These are phyloP conservation scores for Pleochaeta shiraiana DNA, from an alignment of 2,329 filamentous ascomycete genomes.

Conservation along the genomic window DNA sequence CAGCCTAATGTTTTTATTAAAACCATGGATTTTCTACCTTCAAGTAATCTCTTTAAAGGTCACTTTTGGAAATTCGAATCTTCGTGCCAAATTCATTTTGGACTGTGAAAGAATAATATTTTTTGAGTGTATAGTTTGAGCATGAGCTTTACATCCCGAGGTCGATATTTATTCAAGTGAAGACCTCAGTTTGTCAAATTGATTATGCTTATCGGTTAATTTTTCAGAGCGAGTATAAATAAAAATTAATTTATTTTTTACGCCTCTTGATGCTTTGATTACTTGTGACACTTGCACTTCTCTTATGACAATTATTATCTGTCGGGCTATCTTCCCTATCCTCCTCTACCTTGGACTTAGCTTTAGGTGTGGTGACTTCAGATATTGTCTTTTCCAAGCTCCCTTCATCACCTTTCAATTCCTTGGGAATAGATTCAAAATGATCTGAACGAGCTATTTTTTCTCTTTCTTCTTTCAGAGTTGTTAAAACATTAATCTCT, in stretches of 20 bases:
- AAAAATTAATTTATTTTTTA: slow-evolving; percentile 20
- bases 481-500: slow-evolving; percentile 40
- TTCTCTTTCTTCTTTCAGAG: slow-evolving; percentile 26
- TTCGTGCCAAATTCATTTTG: too few species aligned
- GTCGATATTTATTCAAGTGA: too few species aligned
- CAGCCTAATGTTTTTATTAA: too few species aligned
- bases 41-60: too few species aligned
- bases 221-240: not conserved
- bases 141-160: too few species aligned
- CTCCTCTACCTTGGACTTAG: not conserved
- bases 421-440: slow-evolving; percentile 1
- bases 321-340: not conserved
- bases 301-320: slow-evolving; percentile 32
- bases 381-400: not conserved
- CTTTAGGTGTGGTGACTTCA: not conserved
- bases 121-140: too few species aligned
- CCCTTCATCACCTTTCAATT: not conserved
- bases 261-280: slow-evolving; percentile 32
- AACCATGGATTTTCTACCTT: too few species aligned
- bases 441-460: slow-evolving; percentile 15
- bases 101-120: too few species aligned
- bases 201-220: too few species aligned
- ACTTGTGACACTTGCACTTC: slow-evolving; percentile 67
- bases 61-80: too few species aligned
- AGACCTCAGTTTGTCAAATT: too few species aligned